A percentile compares a stretch with the other conserved stretches of the same genome.
Evolutionary conservation across 225 moss, liverwort and hornwort genomes (phyloP).

Genomic region (Bryum argenteum): DNA sequence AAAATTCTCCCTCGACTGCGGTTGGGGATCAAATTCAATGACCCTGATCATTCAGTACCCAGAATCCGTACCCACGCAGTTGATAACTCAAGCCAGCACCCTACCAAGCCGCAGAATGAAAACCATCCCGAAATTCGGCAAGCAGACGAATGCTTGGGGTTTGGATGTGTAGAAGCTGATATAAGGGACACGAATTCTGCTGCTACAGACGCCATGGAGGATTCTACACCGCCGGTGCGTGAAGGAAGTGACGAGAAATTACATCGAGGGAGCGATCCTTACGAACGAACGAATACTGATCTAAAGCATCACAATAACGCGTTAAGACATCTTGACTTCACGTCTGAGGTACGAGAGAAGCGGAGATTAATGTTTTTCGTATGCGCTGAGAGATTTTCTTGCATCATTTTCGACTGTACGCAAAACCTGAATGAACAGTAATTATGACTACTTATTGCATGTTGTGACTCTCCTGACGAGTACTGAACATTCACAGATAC

Average conservation of each 20-base stretch:
- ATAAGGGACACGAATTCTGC: slow-evolving; percentile 9
- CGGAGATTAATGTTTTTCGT: not conserved
- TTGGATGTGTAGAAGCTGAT: slow-evolving; percentile 3
- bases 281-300: slow-evolving; percentile 2
- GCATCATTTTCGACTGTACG: no score
- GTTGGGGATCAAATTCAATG: slow-evolving; percentile 10
- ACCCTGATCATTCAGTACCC: slow-evolving; percentile 7
- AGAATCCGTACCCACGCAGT: slow-evolving; percentile 10
- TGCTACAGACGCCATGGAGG: slow-evolving; percentile 10
- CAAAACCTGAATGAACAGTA: no score
- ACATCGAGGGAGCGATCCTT: slow-evolving; percentile 6
- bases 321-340: slow-evolving; percentile 32
- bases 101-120: slow-evolving; percentile 18
- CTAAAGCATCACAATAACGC: slow-evolving; percentile 30
- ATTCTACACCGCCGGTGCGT: slow-evolving; percentile 13
- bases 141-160: slow-evolving; percentile 17
- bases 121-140: not conserved
- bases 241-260: slow-evolving; percentile 21
- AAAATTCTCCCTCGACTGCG: slow-evolving; percentile 39
- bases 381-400: not conserved
- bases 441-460: no score
- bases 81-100: slow-evolving; percentile 23
- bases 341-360: slow-evolving; percentile 36
- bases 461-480: slow-evolving; percentile 11
- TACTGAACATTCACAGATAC: slow-evolving; percentile 34